Percentiles rank a stretch among this genome's conserved stretches.
Conservation (phyloP, 352 stramenopile species). For the Phytopythium kandeliae region DNA sequence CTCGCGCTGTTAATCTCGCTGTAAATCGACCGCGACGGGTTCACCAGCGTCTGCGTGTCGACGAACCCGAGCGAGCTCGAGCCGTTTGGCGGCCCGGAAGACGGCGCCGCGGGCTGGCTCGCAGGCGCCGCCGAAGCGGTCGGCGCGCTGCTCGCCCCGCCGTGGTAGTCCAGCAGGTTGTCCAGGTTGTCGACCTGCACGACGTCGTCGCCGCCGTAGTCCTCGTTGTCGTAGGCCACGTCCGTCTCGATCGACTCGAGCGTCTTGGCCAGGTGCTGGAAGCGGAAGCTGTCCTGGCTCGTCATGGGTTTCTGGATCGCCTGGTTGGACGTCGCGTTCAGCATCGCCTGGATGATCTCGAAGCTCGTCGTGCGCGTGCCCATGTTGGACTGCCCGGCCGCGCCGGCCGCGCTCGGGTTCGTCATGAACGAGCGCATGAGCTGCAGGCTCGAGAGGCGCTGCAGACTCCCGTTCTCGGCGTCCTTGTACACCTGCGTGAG, state of each 20-base stretch:
- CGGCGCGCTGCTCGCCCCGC: slow-evolving; percentile 16
- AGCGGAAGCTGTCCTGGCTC: slow-evolving; percentile 82
- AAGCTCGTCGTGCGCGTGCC: slow-evolving; percentile 77
- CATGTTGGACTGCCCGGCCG: slow-evolving; percentile 23
- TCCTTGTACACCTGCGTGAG: slow-evolving; percentile 82
- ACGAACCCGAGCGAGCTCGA: slow-evolving; percentile 33
- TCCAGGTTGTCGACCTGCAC: slow-evolving; percentile 83
- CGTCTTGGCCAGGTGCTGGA: slow-evolving; percentile 73
- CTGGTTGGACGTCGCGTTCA: slow-evolving; percentile 80
- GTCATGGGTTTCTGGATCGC: slow-evolving; percentile 86
- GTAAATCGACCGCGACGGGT: slow-evolving; percentile 51
- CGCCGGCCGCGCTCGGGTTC: slow-evolving; percentile 3
- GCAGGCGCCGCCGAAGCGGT: slow-evolving; percentile 6
- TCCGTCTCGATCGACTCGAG: slow-evolving; percentile 80
- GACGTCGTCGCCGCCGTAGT: slow-evolving; percentile 77
- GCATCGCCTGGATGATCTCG: slow-evolving; percentile 85
- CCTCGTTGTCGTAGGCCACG: slow-evolving; percentile 78
- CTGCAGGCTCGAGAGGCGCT: slow-evolving; percentile 71
- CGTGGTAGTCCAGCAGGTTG: slow-evolving; percentile 77
- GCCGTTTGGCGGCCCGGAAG: slow-evolving; percentile 3
- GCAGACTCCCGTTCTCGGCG: slow-evolving; percentile 57
- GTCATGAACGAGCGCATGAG: slow-evolving; percentile 76
- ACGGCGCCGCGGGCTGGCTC: neutral
- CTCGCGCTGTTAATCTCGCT: slow-evolving; percentile 25
- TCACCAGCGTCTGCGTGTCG: slow-evolving; percentile 61